Percentiles rank a stretch among this genome's conserved stretches.
phyloP scores from a whole-genome alignment of 371 early-diverging fungal genomes.

The Spiromyces aspiralis region DNA sequence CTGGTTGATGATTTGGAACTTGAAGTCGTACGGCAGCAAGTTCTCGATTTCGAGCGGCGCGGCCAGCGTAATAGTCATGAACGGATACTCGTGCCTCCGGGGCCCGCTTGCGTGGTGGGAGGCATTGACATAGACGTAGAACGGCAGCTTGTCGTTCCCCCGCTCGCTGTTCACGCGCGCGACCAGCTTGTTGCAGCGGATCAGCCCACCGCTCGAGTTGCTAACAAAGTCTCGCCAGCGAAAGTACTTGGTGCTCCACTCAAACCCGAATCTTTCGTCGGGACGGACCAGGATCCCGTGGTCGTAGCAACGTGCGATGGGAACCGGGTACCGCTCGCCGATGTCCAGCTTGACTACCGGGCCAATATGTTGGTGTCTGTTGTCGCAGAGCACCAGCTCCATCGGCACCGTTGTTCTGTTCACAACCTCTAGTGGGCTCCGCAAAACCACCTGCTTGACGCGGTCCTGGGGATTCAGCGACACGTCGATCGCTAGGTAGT shows the following conservation, averaged over 20 bases:
- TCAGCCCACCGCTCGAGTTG: not conserved
- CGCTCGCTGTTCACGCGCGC: conserved; percentile 26
- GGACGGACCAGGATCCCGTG: conserved; percentile 69
- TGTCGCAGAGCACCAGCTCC: conserved; percentile 62
- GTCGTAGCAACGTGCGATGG: conserved; percentile 66
- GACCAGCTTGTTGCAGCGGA: conserved; percentile 10
- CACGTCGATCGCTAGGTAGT: conserved; percentile 77
- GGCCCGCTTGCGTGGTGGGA: conserved; percentile 14
- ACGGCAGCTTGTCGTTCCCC: conserved; percentile 10
- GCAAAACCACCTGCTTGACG: conserved; percentile 82
- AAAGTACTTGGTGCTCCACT: conserved; percentile 51
- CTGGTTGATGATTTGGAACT: conserved; percentile 60
- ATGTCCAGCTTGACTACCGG: conserved; percentile 35
- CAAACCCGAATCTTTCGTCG: conserved; percentile 58
- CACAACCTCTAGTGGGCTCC: conserved; percentile 62
- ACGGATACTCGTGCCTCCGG: conserved; percentile 45
- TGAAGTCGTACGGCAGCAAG: conserved; percentile 74
- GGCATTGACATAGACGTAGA: conserved; percentile 22
- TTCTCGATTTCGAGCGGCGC: conserved; percentile 94
- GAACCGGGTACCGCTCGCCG: conserved; percentile 67
- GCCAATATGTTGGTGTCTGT: conserved; percentile 30
- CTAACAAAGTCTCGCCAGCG: conserved; percentile 50
- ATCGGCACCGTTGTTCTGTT: conserved; percentile 65
- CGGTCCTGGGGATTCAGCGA: conserved; percentile 49
- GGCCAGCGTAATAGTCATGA: conserved; percentile 61